phyloP scores from a whole-genome alignment of 495 filamentous ascomycete species.

The Aspergillus sclerotiicarbonarius region DNA sequence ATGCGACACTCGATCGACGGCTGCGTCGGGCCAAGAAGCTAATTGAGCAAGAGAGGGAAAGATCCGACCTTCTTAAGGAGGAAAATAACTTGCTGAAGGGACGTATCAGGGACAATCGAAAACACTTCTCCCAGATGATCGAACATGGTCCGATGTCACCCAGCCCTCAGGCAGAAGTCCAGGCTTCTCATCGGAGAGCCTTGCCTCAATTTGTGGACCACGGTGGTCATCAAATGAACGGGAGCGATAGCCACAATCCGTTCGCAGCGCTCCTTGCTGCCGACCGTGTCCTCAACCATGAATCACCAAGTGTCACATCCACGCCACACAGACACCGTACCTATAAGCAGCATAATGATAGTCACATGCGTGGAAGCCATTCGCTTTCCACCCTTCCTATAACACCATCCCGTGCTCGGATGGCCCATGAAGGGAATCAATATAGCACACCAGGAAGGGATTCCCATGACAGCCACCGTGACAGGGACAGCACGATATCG shows the following conservation, averaged over 20 bases:
- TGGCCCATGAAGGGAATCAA: constrained; percentile 43
- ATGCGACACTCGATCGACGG: constrained; percentile 59
- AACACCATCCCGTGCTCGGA: constrained; percentile 58
- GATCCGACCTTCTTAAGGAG: constrained; percentile 51
- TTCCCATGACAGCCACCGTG: constrained; percentile 53
- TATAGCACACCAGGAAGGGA: constrained; percentile 58
- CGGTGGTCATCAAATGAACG: constrained; percentile 35
- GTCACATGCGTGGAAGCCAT: constrained; percentile 66
- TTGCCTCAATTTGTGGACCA: constrained; percentile 48
- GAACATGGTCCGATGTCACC: constrained; percentile 50
- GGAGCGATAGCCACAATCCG: constrained; percentile 48
- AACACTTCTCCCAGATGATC: constrained; percentile 72
- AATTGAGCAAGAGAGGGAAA: constrained; percentile 64
- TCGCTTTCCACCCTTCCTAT: constrained; percentile 79
- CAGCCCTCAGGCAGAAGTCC: constrained; percentile 41
- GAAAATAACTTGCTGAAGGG: constrained; percentile 73
- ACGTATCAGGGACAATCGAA: constrained; percentile 82
- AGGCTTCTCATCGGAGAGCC: constrained; percentile 46
- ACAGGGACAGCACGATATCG: constrained; percentile 87
- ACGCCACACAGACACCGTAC: constrained; percentile 51
- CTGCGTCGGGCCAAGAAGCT: constrained; percentile 71
- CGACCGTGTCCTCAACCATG: constrained; percentile 70
- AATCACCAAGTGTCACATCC: constrained; percentile 65
- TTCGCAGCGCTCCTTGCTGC: constrained; percentile 76
- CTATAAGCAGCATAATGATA: constrained; percentile 47